Percentiles rank a stretch among this genome's conserved stretches.
These are phyloP conservation scores for Cyclotella choctawhatcheeana DNA, from an alignment of 108 stramenopile species.

Conservation along the genomic window DNA sequence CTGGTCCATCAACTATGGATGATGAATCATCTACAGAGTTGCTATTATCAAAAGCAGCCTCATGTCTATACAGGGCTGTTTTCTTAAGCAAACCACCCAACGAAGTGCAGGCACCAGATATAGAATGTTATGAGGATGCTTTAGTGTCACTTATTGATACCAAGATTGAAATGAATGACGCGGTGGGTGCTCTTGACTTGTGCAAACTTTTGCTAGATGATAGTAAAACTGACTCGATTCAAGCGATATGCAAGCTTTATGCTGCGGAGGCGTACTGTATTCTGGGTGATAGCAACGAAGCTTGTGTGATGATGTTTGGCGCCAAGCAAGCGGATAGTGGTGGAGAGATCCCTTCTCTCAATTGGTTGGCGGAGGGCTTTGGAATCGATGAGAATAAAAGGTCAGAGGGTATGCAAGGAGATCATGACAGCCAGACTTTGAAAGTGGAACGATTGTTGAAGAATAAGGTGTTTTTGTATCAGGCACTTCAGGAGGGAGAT, in stretches of 20 bases:
- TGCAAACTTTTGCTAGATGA: constrained; percentile 40
- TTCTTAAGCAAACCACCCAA: constrained; percentile 13
- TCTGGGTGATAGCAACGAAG: constrained; percentile 50
- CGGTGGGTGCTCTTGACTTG: constrained; percentile 46
- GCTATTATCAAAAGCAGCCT: constrained; percentile 20
- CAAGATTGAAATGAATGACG: constrained; percentile 59
- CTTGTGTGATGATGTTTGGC: constrained; percentile 60
- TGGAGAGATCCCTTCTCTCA: background rate
- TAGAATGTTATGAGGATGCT: constrained; percentile 36
- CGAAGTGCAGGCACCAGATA: background rate
- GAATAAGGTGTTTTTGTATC: constrained; percentile 10
- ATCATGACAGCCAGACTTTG: background rate
- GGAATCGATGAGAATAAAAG: background rate
- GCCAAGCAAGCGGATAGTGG: constrained; percentile 50
- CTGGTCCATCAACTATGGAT: too few species aligned
- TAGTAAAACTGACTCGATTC: background rate
- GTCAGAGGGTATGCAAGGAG: background rate
- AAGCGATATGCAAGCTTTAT: constrained; percentile 70
- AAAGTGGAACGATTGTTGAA: constrained; percentile 3
- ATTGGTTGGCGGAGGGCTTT: constrained; percentile 8
- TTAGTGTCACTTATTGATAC: constrained; percentile 62
- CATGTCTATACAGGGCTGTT: constrained; percentile 36
- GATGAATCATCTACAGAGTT: constrained; percentile 46
- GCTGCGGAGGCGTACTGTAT: constrained; percentile 65
- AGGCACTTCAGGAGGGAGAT: constrained; percentile 22